These are phyloP conservation scores for Yamadazyma kanchanaburiensis DNA, from an alignment of 1,139 yeast species.

Conservation along the genomic window DNA sequence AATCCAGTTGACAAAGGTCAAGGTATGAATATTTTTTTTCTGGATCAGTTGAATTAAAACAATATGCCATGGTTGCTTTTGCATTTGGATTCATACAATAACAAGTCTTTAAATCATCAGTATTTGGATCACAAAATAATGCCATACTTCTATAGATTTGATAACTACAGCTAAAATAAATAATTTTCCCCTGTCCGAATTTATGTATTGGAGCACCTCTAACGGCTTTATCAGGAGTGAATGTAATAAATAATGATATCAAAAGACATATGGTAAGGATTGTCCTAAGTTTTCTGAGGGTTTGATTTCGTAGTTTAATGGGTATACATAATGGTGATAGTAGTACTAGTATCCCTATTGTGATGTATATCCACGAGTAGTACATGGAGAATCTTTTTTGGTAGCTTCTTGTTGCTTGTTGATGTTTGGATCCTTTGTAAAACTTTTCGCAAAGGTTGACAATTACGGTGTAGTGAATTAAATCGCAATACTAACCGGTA, in stretches of 20 bases:
- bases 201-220: conserved; percentile 35
- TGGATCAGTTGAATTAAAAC: conserved; percentile 26
- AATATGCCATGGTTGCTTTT: conserved; percentile 40
- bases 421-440: too few species aligned
- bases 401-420: too few species aligned
- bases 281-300: conserved; percentile 11
- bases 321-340: conserved; percentile 20
- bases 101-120: conserved; percentile 16
- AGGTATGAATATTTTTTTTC: conserved; percentile 19
- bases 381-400: too few species aligned
- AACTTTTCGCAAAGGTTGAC: too few species aligned
- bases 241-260: conserved; percentile 19
- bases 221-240: conserved; percentile 31
- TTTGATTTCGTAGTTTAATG: conserved; percentile 11
- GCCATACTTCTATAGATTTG: conserved; percentile 21
- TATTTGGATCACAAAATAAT: conserved; percentile 20
- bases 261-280: conserved; percentile 15
- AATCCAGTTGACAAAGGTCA: conserved; percentile 22
- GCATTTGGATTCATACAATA: conserved; percentile 31
- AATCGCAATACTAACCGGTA: too few species aligned
- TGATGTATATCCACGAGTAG: conserved; percentile 12
- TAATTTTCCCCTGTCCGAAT: conserved; percentile 27
- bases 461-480: too few species aligned
- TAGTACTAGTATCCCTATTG: conserved; percentile 15
- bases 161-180: conserved; percentile 28